Evolutionary conservation across 1,284 basidiomycete species (phyloP).

Genomic region (Agroathelia rolfsii): DNA sequence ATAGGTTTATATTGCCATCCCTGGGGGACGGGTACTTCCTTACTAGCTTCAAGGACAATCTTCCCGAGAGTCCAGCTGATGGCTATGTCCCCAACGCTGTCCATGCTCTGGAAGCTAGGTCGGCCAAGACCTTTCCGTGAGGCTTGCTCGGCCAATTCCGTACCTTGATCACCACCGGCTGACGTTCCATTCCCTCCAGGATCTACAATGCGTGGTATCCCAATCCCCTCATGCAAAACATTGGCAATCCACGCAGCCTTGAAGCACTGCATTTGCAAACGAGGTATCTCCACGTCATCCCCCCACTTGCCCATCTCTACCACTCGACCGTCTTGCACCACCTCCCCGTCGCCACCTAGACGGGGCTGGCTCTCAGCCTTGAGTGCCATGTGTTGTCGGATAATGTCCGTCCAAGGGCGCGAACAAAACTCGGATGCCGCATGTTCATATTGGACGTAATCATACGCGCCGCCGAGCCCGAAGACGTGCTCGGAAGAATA

Average conservation of each 20-base stretch:
- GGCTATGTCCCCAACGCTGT: slow-evolving; percentile 84
- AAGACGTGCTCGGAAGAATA: slow-evolving; percentile 97
- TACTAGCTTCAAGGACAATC: slow-evolving; percentile 94
- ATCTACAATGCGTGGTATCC: slow-evolving; percentile 87
- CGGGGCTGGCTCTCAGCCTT: slow-evolving; percentile 34
- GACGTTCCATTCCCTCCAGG: slow-evolving; percentile 63
- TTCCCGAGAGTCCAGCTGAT: slow-evolving; percentile 98
- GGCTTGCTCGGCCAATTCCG: slow-evolving; percentile 66
- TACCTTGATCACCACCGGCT: too few species aligned
- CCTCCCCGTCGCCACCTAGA: slow-evolving; percentile 47
- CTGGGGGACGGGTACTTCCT: slow-evolving; percentile 56
- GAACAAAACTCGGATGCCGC: slow-evolving; percentile 84
- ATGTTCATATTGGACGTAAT: slow-evolving; percentile 92
- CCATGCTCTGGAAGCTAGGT: slow-evolving; percentile 84
- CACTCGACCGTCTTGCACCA: slow-evolving; percentile 45
- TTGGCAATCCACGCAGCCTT: slow-evolving; percentile 98
- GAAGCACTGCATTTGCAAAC: slow-evolving; percentile 97
- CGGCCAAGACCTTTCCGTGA: slow-evolving; percentile 71
- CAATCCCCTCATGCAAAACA: slow-evolving; percentile 92
- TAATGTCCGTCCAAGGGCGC: slow-evolving; percentile 71
- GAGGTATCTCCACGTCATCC: slow-evolving; percentile 66
- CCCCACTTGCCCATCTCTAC: slow-evolving; percentile 63
- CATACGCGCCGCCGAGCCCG: slow-evolving; percentile 88
- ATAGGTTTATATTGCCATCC: slow-evolving; percentile 41
- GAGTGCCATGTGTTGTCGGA: slow-evolving; percentile 55